Percentiles rank a stretch among this genome's conserved stretches.
phyloP scores from a whole-genome alignment of 495 filamentous ascomycete genomes.

The Penicillium verhagenii region DNA sequence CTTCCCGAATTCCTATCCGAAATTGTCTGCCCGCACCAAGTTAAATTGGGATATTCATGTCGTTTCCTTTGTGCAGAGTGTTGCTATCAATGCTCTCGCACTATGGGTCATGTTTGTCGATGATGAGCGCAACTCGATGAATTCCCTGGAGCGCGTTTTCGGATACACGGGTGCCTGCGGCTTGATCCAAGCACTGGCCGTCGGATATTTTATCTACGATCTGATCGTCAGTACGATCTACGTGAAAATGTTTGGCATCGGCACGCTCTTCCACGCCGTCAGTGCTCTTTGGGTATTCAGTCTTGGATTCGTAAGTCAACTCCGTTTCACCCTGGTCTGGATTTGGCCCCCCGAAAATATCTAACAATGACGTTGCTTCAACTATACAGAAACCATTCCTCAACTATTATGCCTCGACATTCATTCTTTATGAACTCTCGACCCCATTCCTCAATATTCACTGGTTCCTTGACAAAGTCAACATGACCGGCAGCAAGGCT shows the following conservation, averaged over 20 bases:
- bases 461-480: conserved; percentile 98
- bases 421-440: conserved; percentile 98
- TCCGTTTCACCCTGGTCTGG: not conserved
- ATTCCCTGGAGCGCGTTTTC: conserved; percentile 74
- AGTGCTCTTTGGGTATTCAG: conserved; percentile 82
- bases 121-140: conserved; percentile 71
- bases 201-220: conserved; percentile 97
- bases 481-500: conserved; percentile 77
- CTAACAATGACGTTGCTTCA: not conserved
- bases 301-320: conserved; percentile 84
- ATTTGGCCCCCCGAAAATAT: not conserved
- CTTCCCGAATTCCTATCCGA: conserved; percentile 70
- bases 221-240: conserved; percentile 69
- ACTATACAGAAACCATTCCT: conserved; percentile 75
- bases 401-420: conserved; percentile 86
- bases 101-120: conserved; percentile 83
- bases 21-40: conserved; percentile 63
- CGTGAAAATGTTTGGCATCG: conserved; percentile 79
- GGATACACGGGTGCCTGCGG: conserved; percentile 84
- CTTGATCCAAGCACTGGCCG: conserved; percentile 78
- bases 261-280: conserved; percentile 85
- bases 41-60: conserved; percentile 97
- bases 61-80: conserved; percentile 84
- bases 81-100: conserved; percentile 72
- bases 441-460: conserved; percentile 94